These are phyloP conservation scores for Tylopilus orsonianus DNA, from an alignment of 1,284 basidiomycete genomes.

Conservation along the genomic window DNA sequence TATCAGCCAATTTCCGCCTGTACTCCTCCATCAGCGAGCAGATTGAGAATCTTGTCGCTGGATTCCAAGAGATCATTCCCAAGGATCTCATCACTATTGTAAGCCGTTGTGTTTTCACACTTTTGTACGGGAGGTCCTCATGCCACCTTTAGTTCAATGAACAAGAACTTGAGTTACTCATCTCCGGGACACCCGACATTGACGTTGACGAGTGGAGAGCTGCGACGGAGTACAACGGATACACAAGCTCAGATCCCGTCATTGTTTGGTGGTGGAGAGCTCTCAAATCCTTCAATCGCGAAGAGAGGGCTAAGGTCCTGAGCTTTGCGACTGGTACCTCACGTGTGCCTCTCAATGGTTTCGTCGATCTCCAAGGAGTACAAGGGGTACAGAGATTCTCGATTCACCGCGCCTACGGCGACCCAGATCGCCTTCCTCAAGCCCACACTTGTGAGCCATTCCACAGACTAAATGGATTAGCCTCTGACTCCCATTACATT, in stretches of 20 bases:
- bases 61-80: conserved; percentile 96
- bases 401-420: conserved; percentile 91
- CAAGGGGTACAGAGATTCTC: conserved; percentile 96
- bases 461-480: conserved; percentile 6
- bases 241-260: conserved; percentile 85
- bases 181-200: conserved; percentile 97
- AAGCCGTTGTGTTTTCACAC: conserved; percentile 31
- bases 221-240: conserved; percentile 90
- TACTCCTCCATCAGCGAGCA: conserved; percentile 97
- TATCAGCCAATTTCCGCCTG: conserved; percentile 88
- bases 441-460: conserved; percentile 80
- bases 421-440: conserved; percentile 80
- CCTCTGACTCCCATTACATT: conserved; percentile 8
- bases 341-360: conserved; percentile 91
- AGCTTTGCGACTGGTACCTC: conserved; percentile 98
- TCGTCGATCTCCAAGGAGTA: conserved; percentile 90
- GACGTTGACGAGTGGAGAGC: conserved; percentile 99
- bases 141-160: conserved; percentile 81
- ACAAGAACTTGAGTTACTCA: conserved; percentile 96
- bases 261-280: conserved; percentile 99
- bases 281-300: conserved; percentile 94
- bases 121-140: conserved; percentile 6
- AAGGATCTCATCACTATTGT: conserved; percentile 81
- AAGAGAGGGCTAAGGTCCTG: conserved; percentile 92
- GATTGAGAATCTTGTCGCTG: conserved; percentile 86